These are phyloP conservation scores for Protea cynaroides DNA, from an alignment of 164 flowering plant species.

Conservation along the genomic window DNA sequence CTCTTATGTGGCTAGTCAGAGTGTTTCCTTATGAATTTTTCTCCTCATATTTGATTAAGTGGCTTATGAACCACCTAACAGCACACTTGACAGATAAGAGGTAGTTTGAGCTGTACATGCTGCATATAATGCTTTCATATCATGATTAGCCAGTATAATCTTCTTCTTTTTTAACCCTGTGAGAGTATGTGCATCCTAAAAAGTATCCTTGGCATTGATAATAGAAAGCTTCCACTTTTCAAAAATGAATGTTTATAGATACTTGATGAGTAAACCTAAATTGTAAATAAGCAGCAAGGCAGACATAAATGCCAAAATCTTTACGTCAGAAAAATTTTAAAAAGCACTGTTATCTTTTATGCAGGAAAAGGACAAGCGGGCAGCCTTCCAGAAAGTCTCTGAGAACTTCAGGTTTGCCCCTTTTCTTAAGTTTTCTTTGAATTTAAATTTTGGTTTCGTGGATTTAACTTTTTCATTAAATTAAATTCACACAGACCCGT, in stretches of 20 bases:
- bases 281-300: neutral
- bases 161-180: no score
- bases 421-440: neutral
- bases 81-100: neutral
- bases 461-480: constrained; percentile 4
- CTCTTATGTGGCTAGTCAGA: no score
- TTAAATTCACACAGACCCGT: constrained; percentile 70
- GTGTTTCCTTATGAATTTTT: neutral
- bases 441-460: neutral
- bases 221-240: neutral
- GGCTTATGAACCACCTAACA: neutral
- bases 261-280: neutral
- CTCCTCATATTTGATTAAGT: neutral
- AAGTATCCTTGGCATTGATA: neutral
- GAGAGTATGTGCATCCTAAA: neutral
- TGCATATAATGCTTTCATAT: neutral
- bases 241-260: neutral
- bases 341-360: constrained; percentile 6
- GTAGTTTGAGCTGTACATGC: neutral
- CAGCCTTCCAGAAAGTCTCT: constrained; percentile 78
- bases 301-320: no score
- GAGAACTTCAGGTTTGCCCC: constrained; percentile 73
- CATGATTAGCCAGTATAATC: neutral
- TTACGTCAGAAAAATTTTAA: neutral
- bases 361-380: constrained; percentile 81